phyloP scores from a whole-genome alignment of 805 yeast species.

The Sugiyamaella lignohabitans region DNA sequence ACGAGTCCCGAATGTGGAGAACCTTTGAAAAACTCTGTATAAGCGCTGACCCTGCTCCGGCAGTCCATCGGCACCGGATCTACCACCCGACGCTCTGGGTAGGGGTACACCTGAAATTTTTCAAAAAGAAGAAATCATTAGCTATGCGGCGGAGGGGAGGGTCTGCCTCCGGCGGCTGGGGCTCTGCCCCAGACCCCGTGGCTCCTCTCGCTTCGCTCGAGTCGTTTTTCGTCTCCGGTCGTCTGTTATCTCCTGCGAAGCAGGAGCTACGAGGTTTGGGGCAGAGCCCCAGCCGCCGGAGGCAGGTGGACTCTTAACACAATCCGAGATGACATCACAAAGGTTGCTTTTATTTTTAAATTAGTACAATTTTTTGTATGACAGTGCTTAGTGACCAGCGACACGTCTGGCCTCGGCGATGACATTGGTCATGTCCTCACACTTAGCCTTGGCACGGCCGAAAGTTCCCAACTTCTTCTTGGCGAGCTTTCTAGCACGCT shows the following conservation, averaged over 20 bases:
- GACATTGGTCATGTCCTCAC: conserved; percentile 95
- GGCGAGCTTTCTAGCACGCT: conserved; percentile 99
- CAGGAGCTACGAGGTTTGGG: neutral
- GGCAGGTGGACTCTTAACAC: no score
- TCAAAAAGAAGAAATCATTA: neutral
- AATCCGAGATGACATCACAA: neutral
- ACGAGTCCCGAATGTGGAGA: no score
- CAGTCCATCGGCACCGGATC: no score
- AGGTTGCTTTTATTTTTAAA: neutral
- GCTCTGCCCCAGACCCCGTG: no score
- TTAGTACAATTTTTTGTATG: neutral
- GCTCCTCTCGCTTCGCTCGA: no score
- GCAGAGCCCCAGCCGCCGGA: neutral
- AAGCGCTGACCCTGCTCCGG: no score
- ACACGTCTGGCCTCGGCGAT: conserved; percentile 84
- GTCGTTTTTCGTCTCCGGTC: no score
- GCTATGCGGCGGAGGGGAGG: no score
- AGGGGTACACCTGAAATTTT: neutral
- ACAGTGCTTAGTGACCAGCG: conserved; percentile 19
- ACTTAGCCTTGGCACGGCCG: conserved; percentile 99
- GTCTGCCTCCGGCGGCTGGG: no score
- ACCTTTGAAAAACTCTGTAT: no score
- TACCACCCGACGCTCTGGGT: no score
- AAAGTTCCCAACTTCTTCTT: conserved; percentile 99
- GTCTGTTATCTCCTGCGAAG: neutral